Base-by-base conservation (phyloP, 352 stramenopile species). In the Phytophthora pisi region DNA sequence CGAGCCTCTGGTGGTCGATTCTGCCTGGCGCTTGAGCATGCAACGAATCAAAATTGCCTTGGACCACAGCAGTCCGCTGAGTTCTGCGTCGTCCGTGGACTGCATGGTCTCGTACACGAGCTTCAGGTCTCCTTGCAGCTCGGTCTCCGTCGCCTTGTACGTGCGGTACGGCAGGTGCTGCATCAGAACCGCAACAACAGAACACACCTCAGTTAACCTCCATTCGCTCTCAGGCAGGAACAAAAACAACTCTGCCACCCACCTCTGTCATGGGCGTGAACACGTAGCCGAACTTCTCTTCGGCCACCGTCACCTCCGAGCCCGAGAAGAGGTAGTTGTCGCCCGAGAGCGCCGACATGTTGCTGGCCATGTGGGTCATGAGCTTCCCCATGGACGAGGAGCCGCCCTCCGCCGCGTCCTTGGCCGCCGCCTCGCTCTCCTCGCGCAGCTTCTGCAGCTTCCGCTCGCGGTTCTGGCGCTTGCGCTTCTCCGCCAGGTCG, bases 281-380 rank as follows among this genome's bases (percentile, higher is more conserved):
- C 18, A 95, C 85, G 61, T 92, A 95, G 51, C 84, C 87, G 55
- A 93, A 95, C 61, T 89, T 86, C 59, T 94, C 87, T 31, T 90
- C 74, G 43, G 62, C 78, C 7, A 75, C 60, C 30, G 61, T 59
- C 28, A 79, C 30, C 2, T 84, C 77, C 46, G 73, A 71, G 38
- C 65, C 66, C 15, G 74, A 64, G 50, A 92, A 92, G 4, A 91
- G 56, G 51, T 90, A 62, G 56, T 59, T 86, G 63, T 92, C 84
- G 9, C 79, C 82, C 34, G 77, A 81, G 11, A 93, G 78, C 65
- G 78, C 88, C 49, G 78, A 82, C 74, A 93, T 89, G 65, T 82
- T 92, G 66, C 64, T 77, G 66, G 78, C 80, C 75, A 95, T 91
- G 36, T 86, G 72, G 18, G 45, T 84, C 82, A 93, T 90, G 66